phyloP scores from a whole-genome alignment of 2,329 filamentous ascomycete genomes.

The Xylariaceae sp. region DNA sequence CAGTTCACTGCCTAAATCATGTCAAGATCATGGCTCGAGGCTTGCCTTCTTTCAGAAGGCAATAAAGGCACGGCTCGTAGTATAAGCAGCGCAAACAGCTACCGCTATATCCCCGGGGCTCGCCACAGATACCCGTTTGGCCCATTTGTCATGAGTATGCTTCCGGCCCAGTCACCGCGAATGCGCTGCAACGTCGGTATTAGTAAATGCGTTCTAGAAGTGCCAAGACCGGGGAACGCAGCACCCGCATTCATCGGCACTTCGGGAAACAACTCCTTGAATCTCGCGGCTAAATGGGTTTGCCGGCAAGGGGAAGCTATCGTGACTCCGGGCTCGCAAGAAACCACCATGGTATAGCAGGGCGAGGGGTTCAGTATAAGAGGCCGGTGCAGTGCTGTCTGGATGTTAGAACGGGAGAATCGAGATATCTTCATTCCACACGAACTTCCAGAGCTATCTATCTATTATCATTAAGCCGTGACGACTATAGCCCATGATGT shows the following conservation, averaged over 20 bases:
- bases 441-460: not conserved
- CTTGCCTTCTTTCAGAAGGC: not conserved
- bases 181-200: no score
- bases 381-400: not conserved
- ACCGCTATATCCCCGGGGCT: no score
- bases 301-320: not conserved
- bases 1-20: not conserved
- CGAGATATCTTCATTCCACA: not conserved
- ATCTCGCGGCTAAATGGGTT: not conserved
- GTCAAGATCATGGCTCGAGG: not conserved
- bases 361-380: not conserved
- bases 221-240: no score
- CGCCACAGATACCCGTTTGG: no score
- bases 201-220: no score
- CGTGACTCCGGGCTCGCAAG: not conserved
- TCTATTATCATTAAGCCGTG: not conserved
- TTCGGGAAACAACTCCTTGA: not conserved
- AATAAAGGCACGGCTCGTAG: not conserved
- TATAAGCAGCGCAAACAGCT: slow-evolving; percentile 1
- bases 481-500: slow-evolving; percentile 1
- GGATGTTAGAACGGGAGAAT: not conserved
- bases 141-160: no score
- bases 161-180: no score
- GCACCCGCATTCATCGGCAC: not conserved
- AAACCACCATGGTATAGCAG: not conserved